Evolutionary conservation across 176 grass and related monocot species (phyloP), one percentile per base, ranked within the genome.

Genomic region (Paspalum vaginatum): DNA sequence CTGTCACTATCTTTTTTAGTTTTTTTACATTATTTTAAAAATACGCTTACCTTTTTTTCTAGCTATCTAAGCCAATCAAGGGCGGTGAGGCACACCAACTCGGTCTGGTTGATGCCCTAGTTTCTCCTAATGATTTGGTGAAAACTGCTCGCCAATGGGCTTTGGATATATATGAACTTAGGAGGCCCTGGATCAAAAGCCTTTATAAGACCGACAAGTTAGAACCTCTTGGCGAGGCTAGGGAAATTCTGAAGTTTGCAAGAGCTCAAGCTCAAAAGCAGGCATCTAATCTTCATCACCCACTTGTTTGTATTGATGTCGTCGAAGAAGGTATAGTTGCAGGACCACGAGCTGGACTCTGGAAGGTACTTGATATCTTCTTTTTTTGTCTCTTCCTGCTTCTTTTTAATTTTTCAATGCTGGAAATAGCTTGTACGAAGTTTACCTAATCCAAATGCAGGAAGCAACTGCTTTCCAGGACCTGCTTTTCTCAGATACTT

Each of bases 211-310:
- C 86, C 15, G 90, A 98, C 43, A 98, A 93, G 67, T 65, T 98
- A 63, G 96, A 98, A 77, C 50, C 92, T 22, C 89, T 91, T 82
- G 95, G 74, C 10, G 92, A 98, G 67, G 95, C 90, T 41, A 95
- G 83, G 84, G 92, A 98, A 85, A 93, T 98, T 68, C 85, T 98
- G 18, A 93, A 98, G 78, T 93, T 87, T 82, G 92, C 92, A 76
- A 95, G 95, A 85, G 86, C 81, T 80, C 81, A 98, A 87, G 88
- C 90, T 79, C 76, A 85, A 84, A 93, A 93, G 64, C 95, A 87
- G 78, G 88, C 95, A 76, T 80, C 95, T 56, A 94, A 95, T 89
- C 78, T 95, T 73, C 65, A 87, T 27, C 90, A 91, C 77, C 95
- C 92, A 44, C 68, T 88, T 46, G 66, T 93, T 83, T 98, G 95